Base-by-base conservation (phyloP, 1,284 basidiomycete species). In the Moesziomyces aphidis region DNA sequence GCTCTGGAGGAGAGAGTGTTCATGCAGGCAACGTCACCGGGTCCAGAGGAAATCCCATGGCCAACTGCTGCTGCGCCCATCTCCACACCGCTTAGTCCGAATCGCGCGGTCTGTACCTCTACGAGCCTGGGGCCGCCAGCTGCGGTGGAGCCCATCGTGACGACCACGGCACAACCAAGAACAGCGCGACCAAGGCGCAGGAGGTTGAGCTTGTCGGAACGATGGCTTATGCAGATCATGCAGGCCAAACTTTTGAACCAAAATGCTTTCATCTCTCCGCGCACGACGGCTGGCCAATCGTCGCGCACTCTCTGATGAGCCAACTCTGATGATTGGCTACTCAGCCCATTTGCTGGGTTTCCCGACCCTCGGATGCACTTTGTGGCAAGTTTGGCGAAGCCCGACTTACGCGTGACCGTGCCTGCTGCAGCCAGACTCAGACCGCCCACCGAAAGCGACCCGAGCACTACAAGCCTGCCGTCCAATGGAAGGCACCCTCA, bases 11-110 rank as follows among this genome's bases (percentile, higher is more conserved):
- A 17, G 21, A 3, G 47, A 9, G 23, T 5, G 17, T 19, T 46
- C 49, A 56, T 56, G 61, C 61, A 36, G 24, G 45, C 39, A 54
- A 61, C 60, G 60, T 61, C 54, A 62, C 48, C 45, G 44, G 44
- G n/a, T 15, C 17, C 15, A 42, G 15, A 19, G 5, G n/a, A 13
- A 19, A 7, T 13, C 17, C 46, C 5, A 6, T 24, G 21, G 28
- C 36, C 58, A 54, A 34, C 26, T 28, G 48, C 42, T n/a, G 6
- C 43, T 50, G 42, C 59, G 55, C 58, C 56, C 65, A 19, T 19
- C 39, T 42, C 39, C 39, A 42, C 39, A 42, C 39, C 39, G 39
- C 39, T 42, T 42, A 42, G 39, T 42, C 39, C 39, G 39, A 42
- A 19, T 11, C 39, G 39, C 39, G 17, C 19, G 39, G 39, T 4